Evolutionary conservation across 371 early-diverging fungal genomes (phyloP), one percentile per base, ranked within the genome.

Genomic region (Circinella minor): DNA sequence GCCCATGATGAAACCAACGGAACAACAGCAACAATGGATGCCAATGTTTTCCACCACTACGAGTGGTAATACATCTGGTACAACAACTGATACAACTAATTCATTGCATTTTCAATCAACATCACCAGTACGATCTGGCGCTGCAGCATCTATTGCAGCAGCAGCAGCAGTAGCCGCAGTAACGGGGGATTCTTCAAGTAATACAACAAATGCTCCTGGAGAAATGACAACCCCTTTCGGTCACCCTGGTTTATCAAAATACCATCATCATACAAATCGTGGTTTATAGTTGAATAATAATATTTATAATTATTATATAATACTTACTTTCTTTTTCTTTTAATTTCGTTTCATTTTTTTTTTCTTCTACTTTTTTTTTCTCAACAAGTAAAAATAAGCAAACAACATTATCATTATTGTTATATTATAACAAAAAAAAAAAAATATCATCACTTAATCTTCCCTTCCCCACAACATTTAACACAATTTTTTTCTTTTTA

Each of bases 61-160:
- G 14, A 51, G 0, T 51, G n/a, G 51, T 8, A 34, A 34, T 14
- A 0, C 57, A n/a, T 57, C 57, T 34, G 5, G 27, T 10, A 57
- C 57, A n/a, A 4, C 27, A 27, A 27, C 27, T 27, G 27, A 57
- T 18, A 57, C 57, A n/a, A 2, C 57, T 27, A 57, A 57, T 57
- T 57, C 57, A 34, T 17, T 57, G 14, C 57, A 57, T 18, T 57
- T 57, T n/a, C 57, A 57, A 27, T 18, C 34, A 5, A 57, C 18
- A 27, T 27, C 57, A 57, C 54, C 65, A 11, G 11, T 54, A 8
- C 34, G 36, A 20, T n/a, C 65, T 36, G 34, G 51, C 4, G 34
- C 65, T 1, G 65, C 55, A 27, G 57, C 46, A 37, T 34, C 67
- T 7, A 66, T 37, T 57, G 60, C 60, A 55, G 60, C 67, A 36